Base-by-base conservation (phyloP, 2,329 filamentous ascomycete genomes). In the Fusarium sp. region DNA sequence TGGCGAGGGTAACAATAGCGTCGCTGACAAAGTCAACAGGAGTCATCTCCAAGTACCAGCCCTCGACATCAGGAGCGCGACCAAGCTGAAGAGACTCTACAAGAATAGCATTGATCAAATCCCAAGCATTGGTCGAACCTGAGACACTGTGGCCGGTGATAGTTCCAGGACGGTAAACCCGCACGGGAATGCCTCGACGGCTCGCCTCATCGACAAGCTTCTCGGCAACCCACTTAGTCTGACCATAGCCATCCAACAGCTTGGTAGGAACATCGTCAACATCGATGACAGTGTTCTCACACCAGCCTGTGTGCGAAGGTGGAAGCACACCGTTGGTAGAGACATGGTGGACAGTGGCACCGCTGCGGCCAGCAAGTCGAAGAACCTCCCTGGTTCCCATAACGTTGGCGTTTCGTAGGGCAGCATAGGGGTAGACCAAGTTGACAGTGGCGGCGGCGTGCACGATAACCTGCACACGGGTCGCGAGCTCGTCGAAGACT, bases 1-100 rank as follows among this genome's bases (percentile, higher is more conserved):
- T 88, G 40, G 89, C 85, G 20, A 94, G 84, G 19, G 90, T 87
- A 24, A 92, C 81, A 68, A 95, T 92, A 6, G 91, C 88, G 66
- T 88, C 89, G 79, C 89, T 92, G 60, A 94, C 91, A 72, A 92
- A 94, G 77, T 95, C 92, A 15, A 93, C 92, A 0, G 92, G 92
- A 0, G 92, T 94, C 92, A 94, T 94, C 79, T 95, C 92, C 2
- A 91, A 87, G 49, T 89, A 87, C 92, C 92, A 95, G 41, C 89
- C 89, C 49, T 90, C 84, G 6, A 94, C 88, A 53, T 92, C 84
- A 0, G 92, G 92, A 2, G 87, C 87, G 68, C 87, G 86, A 7
- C 91, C 91, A 5, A 94, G 83, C 52, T 91, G 88, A 37, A 94
- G 83, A 0, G 92, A 94, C 75, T 94, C 92, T 2, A 94, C 90